These are phyloP conservation scores for Dispira parvispora DNA, from an alignment of 192 early-diverging fungal genomes.

Conservation along the genomic window DNA sequence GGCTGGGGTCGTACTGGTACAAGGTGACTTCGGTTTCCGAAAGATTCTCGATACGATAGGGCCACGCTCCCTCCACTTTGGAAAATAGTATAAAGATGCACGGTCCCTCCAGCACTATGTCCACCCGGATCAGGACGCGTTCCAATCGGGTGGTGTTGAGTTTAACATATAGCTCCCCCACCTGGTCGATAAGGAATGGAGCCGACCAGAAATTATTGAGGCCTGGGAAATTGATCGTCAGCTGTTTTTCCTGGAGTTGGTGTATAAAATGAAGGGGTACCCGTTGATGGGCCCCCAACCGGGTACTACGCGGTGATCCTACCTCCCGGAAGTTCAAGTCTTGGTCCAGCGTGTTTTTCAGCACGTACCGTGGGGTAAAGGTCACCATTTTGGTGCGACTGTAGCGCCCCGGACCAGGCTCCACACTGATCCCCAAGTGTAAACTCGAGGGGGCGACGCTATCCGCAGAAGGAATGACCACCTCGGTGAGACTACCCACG, in stretches of 20 bases:
- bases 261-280: slow-evolving; percentile 52
- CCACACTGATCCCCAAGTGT: slow-evolving; percentile 68
- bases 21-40: slow-evolving; percentile 52
- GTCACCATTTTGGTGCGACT: slow-evolving; percentile 77
- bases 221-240: slow-evolving; percentile 48
- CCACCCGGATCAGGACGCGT: slow-evolving; percentile 58
- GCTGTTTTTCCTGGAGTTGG: slow-evolving; percentile 37
- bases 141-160: slow-evolving; percentile 39
- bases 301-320: slow-evolving; percentile 30
- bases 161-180: slow-evolving; percentile 73
- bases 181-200: slow-evolving; percentile 71
- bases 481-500: slow-evolving; percentile 68
- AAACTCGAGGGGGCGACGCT: slow-evolving; percentile 27
- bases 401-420: slow-evolving; percentile 77
- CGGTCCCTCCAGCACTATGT: slow-evolving; percentile 73
- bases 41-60: slow-evolving; percentile 68
- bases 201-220: slow-evolving; percentile 61
- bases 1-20: slow-evolving; percentile 40
- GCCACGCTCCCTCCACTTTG: slow-evolving; percentile 69
- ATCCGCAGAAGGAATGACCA: slow-evolving; percentile 41
- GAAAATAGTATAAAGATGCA: slow-evolving; percentile 77
- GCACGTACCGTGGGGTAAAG: slow-evolving; percentile 74
- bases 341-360: slow-evolving; percentile 63
- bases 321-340: slow-evolving; percentile 58
- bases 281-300: slow-evolving; percentile 31